Conservation (phyloP, 441 rosid species). For the Biscutella laevigata region DNA sequence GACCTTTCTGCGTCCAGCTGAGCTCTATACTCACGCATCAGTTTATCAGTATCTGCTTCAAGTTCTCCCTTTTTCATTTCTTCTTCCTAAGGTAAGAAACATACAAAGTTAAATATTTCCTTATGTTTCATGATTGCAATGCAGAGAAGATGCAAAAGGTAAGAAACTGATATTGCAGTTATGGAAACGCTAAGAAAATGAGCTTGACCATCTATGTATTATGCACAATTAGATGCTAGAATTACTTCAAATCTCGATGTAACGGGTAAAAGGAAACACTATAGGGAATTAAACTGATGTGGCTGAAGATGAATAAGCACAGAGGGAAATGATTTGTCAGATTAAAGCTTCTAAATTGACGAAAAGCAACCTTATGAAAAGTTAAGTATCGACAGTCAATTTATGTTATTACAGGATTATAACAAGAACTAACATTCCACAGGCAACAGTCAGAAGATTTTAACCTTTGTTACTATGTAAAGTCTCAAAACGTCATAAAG, state of each 20-base stretch:
- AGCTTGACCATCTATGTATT: background rate
- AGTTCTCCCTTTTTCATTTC: conserved; percentile 74
- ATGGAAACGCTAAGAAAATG: background rate
- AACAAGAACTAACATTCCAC: too few species aligned
- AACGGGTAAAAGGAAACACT: background rate
- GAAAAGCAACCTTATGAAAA: background rate
- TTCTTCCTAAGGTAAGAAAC: conserved; percentile 54
- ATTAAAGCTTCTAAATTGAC: background rate
- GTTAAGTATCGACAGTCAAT: background rate
- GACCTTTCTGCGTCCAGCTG: conserved; percentile 98
- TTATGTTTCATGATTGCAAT: background rate
- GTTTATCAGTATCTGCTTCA: conserved; percentile 86
- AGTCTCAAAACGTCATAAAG: background rate
- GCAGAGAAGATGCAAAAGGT: background rate
- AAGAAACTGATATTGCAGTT: background rate
- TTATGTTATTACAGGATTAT: background rate
- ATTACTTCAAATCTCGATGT: background rate
- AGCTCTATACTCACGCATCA: conserved; percentile 98
- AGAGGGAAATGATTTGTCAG: background rate
- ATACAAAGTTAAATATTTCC: background rate
- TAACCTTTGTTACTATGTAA: background rate
- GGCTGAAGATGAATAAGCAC: too few species aligned
- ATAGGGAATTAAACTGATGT: too few species aligned
- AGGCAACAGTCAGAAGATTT: background rate
- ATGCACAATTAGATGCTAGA: background rate